Base-by-base conservation (phyloP, 73 alveolate species). In the Symbiodinium natans region DNA sequence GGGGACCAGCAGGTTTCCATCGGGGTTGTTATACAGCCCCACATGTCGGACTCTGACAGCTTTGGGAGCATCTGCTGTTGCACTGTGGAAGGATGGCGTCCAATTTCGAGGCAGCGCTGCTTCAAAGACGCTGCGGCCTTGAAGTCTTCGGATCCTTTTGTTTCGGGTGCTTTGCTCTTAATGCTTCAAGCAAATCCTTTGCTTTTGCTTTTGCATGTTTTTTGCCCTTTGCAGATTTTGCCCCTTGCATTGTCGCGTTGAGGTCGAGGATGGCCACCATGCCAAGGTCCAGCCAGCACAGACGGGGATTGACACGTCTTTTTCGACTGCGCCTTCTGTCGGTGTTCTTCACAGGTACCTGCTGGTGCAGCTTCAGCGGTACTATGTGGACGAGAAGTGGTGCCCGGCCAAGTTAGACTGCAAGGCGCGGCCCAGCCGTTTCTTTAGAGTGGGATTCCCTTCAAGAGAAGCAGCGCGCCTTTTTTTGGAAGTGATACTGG, bases 341-440 rank as follows among this genome's bases (percentile, higher is more conserved):
- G 71, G n/a, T 29, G 39, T n/a, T 15, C 25, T 9, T 23, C 41
- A 36, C 52, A 90, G 97, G 97, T 92, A 92, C 86, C 40, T 92
- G 85, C 40, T 92, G 83, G 92, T 92, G 84, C 98, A 92, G 46
- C 84, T 92, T 25, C 98, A 77, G 46, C 98, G 98, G 34, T 92
- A 92, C 54, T 74, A 43, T 71, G 82, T 92, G 31, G 98, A 92
- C 41, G 98, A 92, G 98, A 92, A 92, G 83, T 92, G 98, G 98
- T 74, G 90, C 46, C 98, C 98, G 2, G 92, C 98, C 56, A 92
- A 92, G 92, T 38, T 92, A 83, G 98, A 92, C 42, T 92, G 98
- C 92, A 92, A 90, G 97, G 97, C 89, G 10, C 13, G 85, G 27
- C 10, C 54, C 23, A 6, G 86, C n/a, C n/a, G n/a, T n/a, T n/a